A percentile compares a stretch with the other conserved stretches of the same genome.
These are phyloP conservation scores for Fusarium transvaalense DNA, from an alignment of 2,329 filamentous ascomycete genomes.

Conservation along the genomic window DNA sequence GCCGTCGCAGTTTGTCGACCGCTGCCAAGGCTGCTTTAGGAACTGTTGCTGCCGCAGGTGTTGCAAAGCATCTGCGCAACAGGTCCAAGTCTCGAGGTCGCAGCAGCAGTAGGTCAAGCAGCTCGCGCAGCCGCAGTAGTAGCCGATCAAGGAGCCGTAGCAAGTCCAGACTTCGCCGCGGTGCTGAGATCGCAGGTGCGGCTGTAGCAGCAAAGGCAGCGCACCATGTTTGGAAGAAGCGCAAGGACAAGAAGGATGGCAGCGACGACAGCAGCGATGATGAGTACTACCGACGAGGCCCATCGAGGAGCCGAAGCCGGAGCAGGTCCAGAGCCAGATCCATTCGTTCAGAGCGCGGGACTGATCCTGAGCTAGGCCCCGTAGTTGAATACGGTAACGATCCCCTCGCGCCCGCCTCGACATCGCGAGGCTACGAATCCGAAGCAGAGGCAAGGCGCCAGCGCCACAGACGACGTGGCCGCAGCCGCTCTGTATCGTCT, in stretches of 20 bases:
- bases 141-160: constrained; percentile 52
- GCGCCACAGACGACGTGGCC: constrained; percentile 55
- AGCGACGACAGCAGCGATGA: constrained; percentile 52
- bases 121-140: constrained; percentile 35
- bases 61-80: constrained; percentile 69
- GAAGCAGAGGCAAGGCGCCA: constrained; percentile 61
- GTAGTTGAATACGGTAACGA: constrained; percentile 74
- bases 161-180: constrained; percentile 63
- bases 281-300: constrained; percentile 54
- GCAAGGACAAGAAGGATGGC: constrained; percentile 70
- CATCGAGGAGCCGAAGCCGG: constrained; percentile 55
- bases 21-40: constrained; percentile 70
- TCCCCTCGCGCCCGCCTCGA: constrained; percentile 62
- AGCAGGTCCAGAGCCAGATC: constrained; percentile 66
- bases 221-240: constrained; percentile 71
- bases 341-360: constrained; percentile 63
- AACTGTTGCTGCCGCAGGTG: constrained; percentile 68
- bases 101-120: constrained; percentile 41
- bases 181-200: constrained; percentile 71
- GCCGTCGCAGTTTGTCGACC: constrained; percentile 61
- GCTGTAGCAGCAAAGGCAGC: constrained; percentile 71
- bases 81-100: constrained; percentile 59
- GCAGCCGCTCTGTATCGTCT: constrained; percentile 51
- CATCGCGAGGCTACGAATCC: constrained; percentile 60
- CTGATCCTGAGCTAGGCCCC: constrained; percentile 75